Percentiles rank a stretch among this genome's conserved stretches.
Evolutionary conservation across 805 yeast genomes (phyloP).

Genomic region (Metschnikowia gruessii): DNA sequence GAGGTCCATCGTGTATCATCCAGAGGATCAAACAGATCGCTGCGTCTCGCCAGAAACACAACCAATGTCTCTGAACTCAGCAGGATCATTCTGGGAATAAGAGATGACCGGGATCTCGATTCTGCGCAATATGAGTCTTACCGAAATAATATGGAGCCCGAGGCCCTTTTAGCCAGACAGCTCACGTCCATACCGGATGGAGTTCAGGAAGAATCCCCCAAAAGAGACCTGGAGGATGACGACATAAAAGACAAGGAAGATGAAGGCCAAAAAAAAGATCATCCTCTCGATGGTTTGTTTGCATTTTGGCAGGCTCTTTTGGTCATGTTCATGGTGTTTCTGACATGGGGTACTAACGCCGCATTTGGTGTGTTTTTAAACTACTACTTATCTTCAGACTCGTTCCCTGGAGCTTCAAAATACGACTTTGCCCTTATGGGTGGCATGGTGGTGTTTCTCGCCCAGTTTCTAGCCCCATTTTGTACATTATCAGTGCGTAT

Average conservation of each 20-base stretch:
- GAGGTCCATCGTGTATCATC: slow-evolving; percentile 5
- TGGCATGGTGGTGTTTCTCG: slow-evolving; percentile 60
- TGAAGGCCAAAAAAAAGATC: slow-evolving; percentile 7
- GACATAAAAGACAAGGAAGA: neutral
- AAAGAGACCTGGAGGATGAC: neutral
- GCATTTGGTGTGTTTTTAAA: slow-evolving; percentile 57
- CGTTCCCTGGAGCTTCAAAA: slow-evolving; percentile 53
- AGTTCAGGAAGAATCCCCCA: too few species aligned
- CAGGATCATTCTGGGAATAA: slow-evolving; percentile 16
- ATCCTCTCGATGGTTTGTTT: slow-evolving; percentile 19
- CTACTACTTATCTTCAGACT: slow-evolving; percentile 40
- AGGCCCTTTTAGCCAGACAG: slow-evolving; percentile 13
- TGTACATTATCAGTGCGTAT: slow-evolving; percentile 35
- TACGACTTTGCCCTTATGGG: slow-evolving; percentile 66
- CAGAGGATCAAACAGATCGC: slow-evolving; percentile 5
- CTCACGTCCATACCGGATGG: slow-evolving; percentile 4
- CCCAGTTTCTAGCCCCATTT: slow-evolving; percentile 60
- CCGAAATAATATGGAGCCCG: slow-evolving; percentile 14
- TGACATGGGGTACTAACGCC: slow-evolving; percentile 60
- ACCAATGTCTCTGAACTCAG: slow-evolving; percentile 17
- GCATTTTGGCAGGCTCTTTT: slow-evolving; percentile 23
- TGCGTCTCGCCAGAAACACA: slow-evolving; percentile 11
- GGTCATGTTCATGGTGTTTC: slow-evolving; percentile 40
- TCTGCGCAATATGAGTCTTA: slow-evolving; percentile 13
- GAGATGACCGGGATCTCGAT: slow-evolving; percentile 20